Base-by-base conservation (phyloP, 1,284 basidiomycete genomes). In the Pterulicium gracile region DNA sequence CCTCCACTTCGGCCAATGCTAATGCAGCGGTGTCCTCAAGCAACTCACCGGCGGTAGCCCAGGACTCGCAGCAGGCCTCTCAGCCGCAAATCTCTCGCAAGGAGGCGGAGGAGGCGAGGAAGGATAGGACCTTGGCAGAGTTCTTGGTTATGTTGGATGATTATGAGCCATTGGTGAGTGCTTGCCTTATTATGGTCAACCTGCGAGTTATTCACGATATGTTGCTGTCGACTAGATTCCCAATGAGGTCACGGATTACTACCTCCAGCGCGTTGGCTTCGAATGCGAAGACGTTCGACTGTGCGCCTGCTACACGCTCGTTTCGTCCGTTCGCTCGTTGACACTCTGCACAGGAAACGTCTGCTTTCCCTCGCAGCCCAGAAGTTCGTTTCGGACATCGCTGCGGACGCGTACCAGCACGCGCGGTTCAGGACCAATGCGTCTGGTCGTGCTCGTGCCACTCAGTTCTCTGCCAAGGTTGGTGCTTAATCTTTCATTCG, bases 201-300 rank as follows among this genome's bases (percentile, higher is more conserved):
- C 17, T 24, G 5, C n/a, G 35, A n/a, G n/a, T n/a, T n/a, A n/a
- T n/a, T n/a, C n/a, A n/a, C n/a, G n/a, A n/a, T n/a, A n/a, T 32
- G 43, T 40, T 47, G 24, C 43, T 19, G 5, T n/a, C n/a, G 39
- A 13, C 23, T 59, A 96, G 91, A 93, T 99, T 54, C 96, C 96
- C 1, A 96, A 95, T 61, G 93, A 98, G 63, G 93, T 99, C 13
- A 96, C 95, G 3, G 92, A 97, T 58, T 97, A 95, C 64, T 98
- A 97, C 65, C 78, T 99, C 7, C 93, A 98, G 63, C 76, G 85
- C 50, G 89, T 94, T 17, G 96, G 96, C 0, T 98, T 99, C 63
- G 94, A 98, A 58, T 94, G 89, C 60, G 84, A 93, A 52, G 95
- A 98, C 61, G 79, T 91, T 20, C 77, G 92, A 56, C 63, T 97